phyloP scores from a whole-genome alignment of 192 early-diverging fungal species.

The Gigaspora rosea region DNA sequence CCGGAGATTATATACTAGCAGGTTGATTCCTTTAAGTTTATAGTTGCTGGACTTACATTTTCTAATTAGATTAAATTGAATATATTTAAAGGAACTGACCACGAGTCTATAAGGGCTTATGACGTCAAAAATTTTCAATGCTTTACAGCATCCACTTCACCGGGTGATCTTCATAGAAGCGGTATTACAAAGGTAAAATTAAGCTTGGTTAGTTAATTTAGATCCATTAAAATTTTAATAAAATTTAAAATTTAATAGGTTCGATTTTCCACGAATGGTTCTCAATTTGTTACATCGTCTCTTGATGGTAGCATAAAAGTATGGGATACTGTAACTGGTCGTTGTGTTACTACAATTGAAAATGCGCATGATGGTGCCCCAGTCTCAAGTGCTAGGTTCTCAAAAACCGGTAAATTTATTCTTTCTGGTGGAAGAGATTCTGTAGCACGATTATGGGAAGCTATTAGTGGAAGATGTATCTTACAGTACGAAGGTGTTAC shows the following conservation, averaged over 20 bases:
- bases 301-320: conserved; percentile 85
- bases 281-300: conserved; percentile 73
- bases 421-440: conserved; percentile 83
- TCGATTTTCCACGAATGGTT: conserved; percentile 69
- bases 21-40: conserved; percentile 34
- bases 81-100: conserved; percentile 61
- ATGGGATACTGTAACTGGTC: conserved; percentile 80
- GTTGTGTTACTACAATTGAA: conserved; percentile 73
- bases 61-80: too few species aligned
- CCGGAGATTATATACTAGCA: conserved; percentile 83
- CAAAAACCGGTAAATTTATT: conserved; percentile 73
- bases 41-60: too few species aligned
- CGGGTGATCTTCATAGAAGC: conserved; percentile 48
- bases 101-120: conserved; percentile 78
- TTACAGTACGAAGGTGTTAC: conserved; percentile 71
- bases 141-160: conserved; percentile 61
- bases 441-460: conserved; percentile 78
- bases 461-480: conserved; percentile 68
- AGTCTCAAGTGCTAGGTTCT: conserved; percentile 74
- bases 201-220: background rate
- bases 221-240: conserved; percentile 5
- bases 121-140: conserved; percentile 86
- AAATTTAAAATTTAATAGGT: conserved; percentile 47
- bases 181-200: conserved; percentile 48
- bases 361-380: conserved; percentile 75